These are phyloP conservation scores for Neopestalotiopsis clavispora DNA, from an alignment of 2,329 filamentous ascomycete species.

Conservation along the genomic window DNA sequence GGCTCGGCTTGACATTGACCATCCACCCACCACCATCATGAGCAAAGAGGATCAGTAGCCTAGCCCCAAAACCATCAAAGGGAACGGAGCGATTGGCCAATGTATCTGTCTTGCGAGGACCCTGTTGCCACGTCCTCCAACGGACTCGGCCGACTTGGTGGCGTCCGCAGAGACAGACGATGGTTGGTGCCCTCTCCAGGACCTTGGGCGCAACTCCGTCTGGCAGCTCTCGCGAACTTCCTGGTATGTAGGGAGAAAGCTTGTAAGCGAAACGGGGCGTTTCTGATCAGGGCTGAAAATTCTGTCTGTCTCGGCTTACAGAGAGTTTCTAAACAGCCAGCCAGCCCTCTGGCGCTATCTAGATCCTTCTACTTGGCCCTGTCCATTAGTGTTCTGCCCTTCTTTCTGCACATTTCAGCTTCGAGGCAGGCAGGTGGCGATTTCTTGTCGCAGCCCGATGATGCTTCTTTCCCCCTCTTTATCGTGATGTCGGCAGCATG, in stretches of 20 bases:
- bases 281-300: neutral
- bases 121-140: neutral
- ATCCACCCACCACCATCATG: neutral
- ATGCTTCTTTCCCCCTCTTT: neutral
- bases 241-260: neutral
- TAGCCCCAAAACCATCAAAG: neutral
- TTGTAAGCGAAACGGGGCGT: neutral
- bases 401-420: neutral
- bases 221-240: neutral
- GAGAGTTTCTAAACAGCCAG: neutral
- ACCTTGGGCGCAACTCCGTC: neutral
- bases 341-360: neutral
- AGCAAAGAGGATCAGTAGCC: neutral
- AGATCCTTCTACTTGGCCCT: neutral
- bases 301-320: neutral
- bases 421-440: constrained; percentile 1
- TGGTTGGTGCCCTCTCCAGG: neutral
- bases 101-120: neutral
- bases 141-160: neutral
- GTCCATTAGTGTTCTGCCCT: neutral
- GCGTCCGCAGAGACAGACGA: neutral
- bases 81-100: neutral
- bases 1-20: neutral
- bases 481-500: neutral
- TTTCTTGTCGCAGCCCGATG: neutral